Evolutionary conservation across 441 rosid species (phyloP), one percentile per base, ranked within the genome.

Genomic region (Jatropha podagrica): DNA sequence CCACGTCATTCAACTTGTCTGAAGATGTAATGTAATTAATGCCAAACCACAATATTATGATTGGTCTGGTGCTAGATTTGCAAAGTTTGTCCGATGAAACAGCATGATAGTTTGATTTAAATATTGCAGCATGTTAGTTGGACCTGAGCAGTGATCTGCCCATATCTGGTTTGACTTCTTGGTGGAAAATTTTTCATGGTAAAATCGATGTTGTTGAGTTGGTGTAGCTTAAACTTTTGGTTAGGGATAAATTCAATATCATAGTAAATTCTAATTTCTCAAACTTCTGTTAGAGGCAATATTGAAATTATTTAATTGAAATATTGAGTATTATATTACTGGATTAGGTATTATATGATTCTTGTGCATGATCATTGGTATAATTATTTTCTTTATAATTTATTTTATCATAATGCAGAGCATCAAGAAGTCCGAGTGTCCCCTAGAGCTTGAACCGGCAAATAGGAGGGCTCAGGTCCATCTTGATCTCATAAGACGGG

Each of bases 381-480:
- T 42, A 63, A 68, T 72, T 70, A 40, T 44, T 18, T 73, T 62
- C 61, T 44, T 76, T 54, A 68, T 66, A 26, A 48, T 55, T 27
- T n/a, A 18, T 12, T 49, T 46, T 26, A 38, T 61, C 68, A 15
- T 46, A n/a, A 65, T 77, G 80, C 82, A 96, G 99, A 96, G 97
- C 81, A 94, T 96, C 82, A 85, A 84, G 78, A 91, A 85, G 66
- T 94, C 98, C 26, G 99, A 96, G 85, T 96, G 99, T 78, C 99
- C 99, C 4, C 83, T 77, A 76, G 99, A 94, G 91, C 99, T 96
- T 38, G 93, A 89, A 83, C 96, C 96, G 44, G 89, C 88, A 0
- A 94, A 93, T 85, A 83, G 81, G 76, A 91, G 92, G 83, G 82
- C 97, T 12, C 74, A 90, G 20, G 97, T 94, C 68, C 94, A 91